Percentiles rank a stretch among this genome's conserved stretches.
These are phyloP conservation scores for Peronospora belbahrii DNA, from an alignment of 352 stramenopile genomes.

Conservation along the genomic window DNA sequence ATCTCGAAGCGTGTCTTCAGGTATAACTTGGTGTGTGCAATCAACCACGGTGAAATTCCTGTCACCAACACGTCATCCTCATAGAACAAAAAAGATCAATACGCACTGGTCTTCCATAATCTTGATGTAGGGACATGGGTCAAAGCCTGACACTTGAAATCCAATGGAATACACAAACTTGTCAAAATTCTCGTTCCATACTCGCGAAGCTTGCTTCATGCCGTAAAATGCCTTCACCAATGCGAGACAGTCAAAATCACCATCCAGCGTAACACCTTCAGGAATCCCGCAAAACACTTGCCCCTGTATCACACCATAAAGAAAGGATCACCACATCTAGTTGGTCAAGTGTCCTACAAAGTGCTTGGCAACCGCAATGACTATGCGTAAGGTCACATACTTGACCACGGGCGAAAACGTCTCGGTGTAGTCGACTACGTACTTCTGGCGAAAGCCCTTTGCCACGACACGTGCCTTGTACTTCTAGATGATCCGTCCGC, in stretches of 20 bases:
- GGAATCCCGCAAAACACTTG: background rate
- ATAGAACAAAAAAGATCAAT: constrained; percentile 6
- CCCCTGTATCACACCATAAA: constrained; percentile 3
- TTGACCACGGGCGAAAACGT: background rate
- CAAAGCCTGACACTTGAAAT: background rate
- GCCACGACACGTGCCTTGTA: no score
- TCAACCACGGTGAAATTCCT: constrained; percentile 4
- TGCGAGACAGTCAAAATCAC: background rate
- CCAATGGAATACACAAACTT: background rate
- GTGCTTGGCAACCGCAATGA: background rate
- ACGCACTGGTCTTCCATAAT: constrained; percentile 3
- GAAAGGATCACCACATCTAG: constrained; percentile 4
- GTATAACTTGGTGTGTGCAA: constrained; percentile 6
- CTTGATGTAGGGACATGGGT: constrained; percentile 11
- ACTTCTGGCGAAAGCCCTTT: constrained; percentile 20
- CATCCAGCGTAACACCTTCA: background rate
- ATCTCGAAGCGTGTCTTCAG: no score
- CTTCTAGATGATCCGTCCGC: no score
- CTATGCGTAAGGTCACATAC: background rate
- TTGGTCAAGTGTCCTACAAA: constrained; percentile 1
- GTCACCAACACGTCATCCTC: constrained; percentile 11
- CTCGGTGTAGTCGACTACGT: constrained; percentile 21
- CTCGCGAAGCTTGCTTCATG: constrained; percentile 2
- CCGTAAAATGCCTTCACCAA: constrained; percentile 4
- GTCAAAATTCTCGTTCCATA: constrained; percentile 7